phyloP scores from a whole-genome alignment of 2,329 filamentous ascomycete genomes.

The Curvularia sp. region DNA sequence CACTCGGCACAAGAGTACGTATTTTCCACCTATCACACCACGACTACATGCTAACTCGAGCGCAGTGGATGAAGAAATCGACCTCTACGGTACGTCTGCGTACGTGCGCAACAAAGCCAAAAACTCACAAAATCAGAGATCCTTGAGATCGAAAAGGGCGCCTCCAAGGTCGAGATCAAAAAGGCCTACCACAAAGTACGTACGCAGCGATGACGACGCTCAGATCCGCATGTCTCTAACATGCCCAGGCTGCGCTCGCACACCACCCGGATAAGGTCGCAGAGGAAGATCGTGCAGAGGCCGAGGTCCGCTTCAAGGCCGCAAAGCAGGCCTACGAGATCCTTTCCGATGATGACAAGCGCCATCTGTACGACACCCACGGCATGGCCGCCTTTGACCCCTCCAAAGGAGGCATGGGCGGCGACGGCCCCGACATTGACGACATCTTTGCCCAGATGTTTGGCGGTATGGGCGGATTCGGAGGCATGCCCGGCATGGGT shows the following conservation, averaged over 20 bases:
- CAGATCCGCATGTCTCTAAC: neutral
- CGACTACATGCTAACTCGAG: slow-evolving; percentile 20
- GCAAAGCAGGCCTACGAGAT: slow-evolving; percentile 97
- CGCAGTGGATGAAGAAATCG: slow-evolving; percentile 57
- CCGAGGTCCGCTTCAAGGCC: slow-evolving; percentile 91
- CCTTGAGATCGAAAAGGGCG: slow-evolving; percentile 74
- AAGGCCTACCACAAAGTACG: slow-evolving; percentile 93
- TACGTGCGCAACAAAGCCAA: neutral
- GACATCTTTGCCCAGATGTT: slow-evolving; percentile 96
- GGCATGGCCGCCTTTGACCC: slow-evolving; percentile 96
- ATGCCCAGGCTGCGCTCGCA: slow-evolving; percentile 76
- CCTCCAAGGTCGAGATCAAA: slow-evolving; percentile 82
- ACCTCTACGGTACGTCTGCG: slow-evolving; percentile 62
- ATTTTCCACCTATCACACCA: neutral
- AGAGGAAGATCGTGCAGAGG: slow-evolving; percentile 80
- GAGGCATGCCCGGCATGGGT: slow-evolving; percentile 64
- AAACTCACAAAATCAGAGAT: slow-evolving; percentile 66
- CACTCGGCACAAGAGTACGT: slow-evolving; percentile 9
- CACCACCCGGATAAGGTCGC: slow-evolving; percentile 96
- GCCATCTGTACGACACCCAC: slow-evolving; percentile 87
- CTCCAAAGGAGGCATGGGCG: slow-evolving; percentile 67
- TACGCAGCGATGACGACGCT: slow-evolving; percentile 10
- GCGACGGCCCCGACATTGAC: slow-evolving; percentile 75
- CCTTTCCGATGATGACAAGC: slow-evolving; percentile 92
- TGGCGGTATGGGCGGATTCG: slow-evolving; percentile 54